Conservation (phyloP, 1,284 basidiomycete species). For the Cryptococcus floricola region DNA sequence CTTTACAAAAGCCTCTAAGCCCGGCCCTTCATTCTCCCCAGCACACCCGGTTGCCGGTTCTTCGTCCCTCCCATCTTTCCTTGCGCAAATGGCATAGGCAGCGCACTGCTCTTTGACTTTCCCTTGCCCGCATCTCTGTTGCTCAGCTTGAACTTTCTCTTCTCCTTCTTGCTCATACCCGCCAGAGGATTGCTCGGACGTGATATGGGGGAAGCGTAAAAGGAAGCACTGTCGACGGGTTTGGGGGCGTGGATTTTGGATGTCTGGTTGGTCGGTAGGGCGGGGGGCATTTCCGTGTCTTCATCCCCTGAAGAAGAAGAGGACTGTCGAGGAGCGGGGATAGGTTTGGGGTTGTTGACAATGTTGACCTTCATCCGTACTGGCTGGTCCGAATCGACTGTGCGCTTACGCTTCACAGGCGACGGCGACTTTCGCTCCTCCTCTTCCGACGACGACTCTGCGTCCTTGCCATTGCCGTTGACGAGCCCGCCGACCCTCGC, state of each 20-base stretch:
- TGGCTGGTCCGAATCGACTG: background rate
- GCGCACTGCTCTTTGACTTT: slow-evolving; percentile 1
- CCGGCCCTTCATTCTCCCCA: slow-evolving; percentile 1
- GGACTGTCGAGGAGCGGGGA: background rate
- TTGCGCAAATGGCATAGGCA: slow-evolving; percentile 15
- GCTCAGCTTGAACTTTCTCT: slow-evolving; percentile 3
- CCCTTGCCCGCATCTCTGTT: slow-evolving; percentile 1
- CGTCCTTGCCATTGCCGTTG: slow-evolving; percentile 13
- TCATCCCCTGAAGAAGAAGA: background rate
- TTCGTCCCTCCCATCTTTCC: slow-evolving; percentile 4
- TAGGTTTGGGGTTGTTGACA: background rate
- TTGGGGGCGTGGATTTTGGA: slow-evolving; percentile 9
- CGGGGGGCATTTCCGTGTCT: slow-evolving; percentile 9
- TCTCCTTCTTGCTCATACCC: slow-evolving; percentile 7
- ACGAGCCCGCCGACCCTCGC: background rate
- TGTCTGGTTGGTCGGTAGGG: slow-evolving; percentile 6
- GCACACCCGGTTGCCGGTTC: slow-evolving; percentile 2
- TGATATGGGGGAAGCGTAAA: slow-evolving; percentile 13
- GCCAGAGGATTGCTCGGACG: slow-evolving; percentile 4
- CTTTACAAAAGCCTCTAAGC: background rate
- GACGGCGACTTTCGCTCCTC: slow-evolving; percentile 2
- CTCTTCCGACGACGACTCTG: slow-evolving; percentile 53
- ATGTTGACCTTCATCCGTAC: background rate
- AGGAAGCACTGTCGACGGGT: slow-evolving; percentile 9
- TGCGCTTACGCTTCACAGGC: background rate